Evolutionary conservation across 2,329 filamentous ascomycete species (phyloP).

Genomic region (Bipolaris victoriae): DNA sequence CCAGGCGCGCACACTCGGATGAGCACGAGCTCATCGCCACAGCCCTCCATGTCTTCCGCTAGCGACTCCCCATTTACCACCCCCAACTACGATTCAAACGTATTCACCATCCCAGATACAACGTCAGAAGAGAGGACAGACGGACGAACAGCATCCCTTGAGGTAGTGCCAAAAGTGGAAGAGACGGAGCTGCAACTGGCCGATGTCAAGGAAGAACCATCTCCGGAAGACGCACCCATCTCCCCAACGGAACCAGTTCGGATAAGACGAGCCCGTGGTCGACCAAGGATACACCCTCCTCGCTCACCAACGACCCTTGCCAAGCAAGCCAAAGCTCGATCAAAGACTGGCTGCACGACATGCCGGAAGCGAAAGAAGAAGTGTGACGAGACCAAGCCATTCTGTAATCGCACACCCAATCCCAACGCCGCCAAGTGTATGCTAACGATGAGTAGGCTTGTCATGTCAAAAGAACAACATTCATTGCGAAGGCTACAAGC

Average conservation of each 20-base stretch:
- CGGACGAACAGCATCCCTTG: slow-evolving; percentile 36
- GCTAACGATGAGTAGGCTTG: slow-evolving; percentile 62
- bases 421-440: background rate
- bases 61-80: slow-evolving; percentile 49
- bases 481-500: slow-evolving; percentile 87
- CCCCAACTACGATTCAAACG: slow-evolving; percentile 43
- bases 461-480: slow-evolving; percentile 95
- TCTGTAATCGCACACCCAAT: slow-evolving; percentile 41
- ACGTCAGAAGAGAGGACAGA: slow-evolving; percentile 35
- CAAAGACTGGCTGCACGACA: slow-evolving; percentile 65
- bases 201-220: slow-evolving; percentile 45
- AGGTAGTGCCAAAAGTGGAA: slow-evolving; percentile 61
- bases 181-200: slow-evolving; percentile 56
- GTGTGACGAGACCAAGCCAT: slow-evolving; percentile 59
- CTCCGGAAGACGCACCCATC: slow-evolving; percentile 41
- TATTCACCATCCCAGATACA: slow-evolving; percentile 32
- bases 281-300: slow-evolving; percentile 81
- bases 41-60: slow-evolving; percentile 50
- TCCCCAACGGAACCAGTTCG: slow-evolving; percentile 47
- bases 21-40: slow-evolving; percentile 50
- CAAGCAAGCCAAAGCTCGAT: slow-evolving; percentile 77
- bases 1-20: slow-evolving; percentile 40
- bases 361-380: slow-evolving; percentile 68
- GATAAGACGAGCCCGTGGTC: slow-evolving; percentile 64
- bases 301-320: slow-evolving; percentile 63